phyloP scores from a whole-genome alignment of 176 grass and related monocot genomes.

The Triticum timopheevii region DNA sequence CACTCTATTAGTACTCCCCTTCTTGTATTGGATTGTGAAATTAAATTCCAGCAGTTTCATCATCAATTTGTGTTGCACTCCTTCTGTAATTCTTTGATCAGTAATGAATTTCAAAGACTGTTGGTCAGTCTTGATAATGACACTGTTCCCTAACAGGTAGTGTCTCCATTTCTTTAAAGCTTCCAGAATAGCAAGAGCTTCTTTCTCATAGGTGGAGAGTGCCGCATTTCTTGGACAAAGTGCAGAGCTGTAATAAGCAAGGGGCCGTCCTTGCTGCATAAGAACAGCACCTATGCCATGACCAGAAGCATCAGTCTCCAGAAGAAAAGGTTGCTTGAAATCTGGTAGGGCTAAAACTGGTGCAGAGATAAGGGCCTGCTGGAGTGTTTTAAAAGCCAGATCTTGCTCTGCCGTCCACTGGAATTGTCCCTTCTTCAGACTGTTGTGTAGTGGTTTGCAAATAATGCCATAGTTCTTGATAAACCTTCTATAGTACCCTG shows the following conservation, averaged over 20 bases:
- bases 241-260: not conserved
- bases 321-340: not conserved
- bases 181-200: not conserved
- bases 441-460: not conserved
- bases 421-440: not conserved
- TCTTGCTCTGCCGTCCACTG: accelerated
- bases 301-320: not conserved
- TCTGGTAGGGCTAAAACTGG: not conserved
- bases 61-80: not conserved
- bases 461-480: not conserved
- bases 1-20: too few species aligned
- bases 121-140: not conserved
- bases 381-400: not conserved
- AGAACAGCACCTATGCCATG: not conserved
- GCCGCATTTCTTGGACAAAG: not conserved
- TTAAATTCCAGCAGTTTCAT: not conserved
- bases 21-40: too few species aligned
- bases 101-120: not conserved
- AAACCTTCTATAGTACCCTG: not conserved
- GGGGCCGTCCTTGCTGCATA: not conserved
- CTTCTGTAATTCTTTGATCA: not conserved
- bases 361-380: not conserved
- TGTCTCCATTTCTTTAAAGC: not conserved
- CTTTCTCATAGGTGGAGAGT: not conserved
- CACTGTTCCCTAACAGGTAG: not conserved